Conservation (phyloP, 2,329 filamentous ascomycete species). For the Cercospora sojina region DNA sequence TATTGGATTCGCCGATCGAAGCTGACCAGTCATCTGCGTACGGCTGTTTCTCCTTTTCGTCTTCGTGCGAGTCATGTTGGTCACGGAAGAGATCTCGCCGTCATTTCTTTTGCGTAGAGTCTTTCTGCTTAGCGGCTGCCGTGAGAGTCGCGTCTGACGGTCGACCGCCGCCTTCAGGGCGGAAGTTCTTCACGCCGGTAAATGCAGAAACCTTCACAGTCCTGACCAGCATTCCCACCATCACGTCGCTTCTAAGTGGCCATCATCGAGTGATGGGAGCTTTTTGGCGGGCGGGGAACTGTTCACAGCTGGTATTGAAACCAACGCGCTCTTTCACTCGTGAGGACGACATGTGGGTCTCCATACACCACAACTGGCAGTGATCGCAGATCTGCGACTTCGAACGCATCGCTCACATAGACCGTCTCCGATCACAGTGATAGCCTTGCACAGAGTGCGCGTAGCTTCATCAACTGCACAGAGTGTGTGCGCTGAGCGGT, state of each 20-base stretch:
- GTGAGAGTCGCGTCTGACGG: background rate
- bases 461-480: background rate
- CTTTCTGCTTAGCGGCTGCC: background rate
- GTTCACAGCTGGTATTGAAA: background rate
- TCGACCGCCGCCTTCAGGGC: background rate
- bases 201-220: background rate
- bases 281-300: background rate
- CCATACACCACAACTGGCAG: background rate
- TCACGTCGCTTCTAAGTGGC: background rate
- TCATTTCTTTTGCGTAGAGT: background rate
- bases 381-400: background rate
- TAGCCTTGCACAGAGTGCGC: fast-evolving
- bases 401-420: background rate
- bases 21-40: too few relatives aligned
- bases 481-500: background rate
- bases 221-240: background rate
- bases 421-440: background rate
- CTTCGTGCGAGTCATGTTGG: background rate
- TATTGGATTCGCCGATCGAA: too few relatives aligned
- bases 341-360: too few relatives aligned
- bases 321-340: too few relatives aligned
- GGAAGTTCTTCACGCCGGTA: background rate
- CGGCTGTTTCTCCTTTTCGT: too few relatives aligned
- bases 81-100: background rate
- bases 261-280: background rate